phyloP scores from a whole-genome alignment of 352 stramenopile genomes.

The Phytophthora kernoviae region DNA sequence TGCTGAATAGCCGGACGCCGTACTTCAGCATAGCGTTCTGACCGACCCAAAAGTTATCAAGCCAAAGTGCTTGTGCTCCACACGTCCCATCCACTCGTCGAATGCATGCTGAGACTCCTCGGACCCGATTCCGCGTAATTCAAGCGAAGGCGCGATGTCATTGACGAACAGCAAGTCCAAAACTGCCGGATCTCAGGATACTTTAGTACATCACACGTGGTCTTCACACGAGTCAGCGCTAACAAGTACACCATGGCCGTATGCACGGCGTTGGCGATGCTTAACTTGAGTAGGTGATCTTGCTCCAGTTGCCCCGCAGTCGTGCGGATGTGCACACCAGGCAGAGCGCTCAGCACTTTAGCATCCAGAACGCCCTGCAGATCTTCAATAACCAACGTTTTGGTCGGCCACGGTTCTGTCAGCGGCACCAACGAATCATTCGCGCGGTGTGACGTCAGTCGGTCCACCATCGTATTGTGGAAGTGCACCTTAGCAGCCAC shows the following conservation, averaged over 20 bases:
- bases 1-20: constrained; percentile 46
- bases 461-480: constrained; percentile 88
- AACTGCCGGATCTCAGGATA: constrained; percentile 56
- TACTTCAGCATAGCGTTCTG: constrained; percentile 86
- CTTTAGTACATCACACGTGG: constrained; percentile 36
- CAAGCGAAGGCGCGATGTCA: constrained; percentile 75
- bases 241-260: constrained; percentile 89
- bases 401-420: constrained; percentile 64
- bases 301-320: constrained; percentile 51
- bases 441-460: constrained; percentile 61
- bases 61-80: constrained; percentile 88
- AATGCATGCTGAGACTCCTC: constrained; percentile 51
- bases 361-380: constrained; percentile 44
- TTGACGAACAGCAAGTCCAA: constrained; percentile 82
- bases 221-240: constrained; percentile 48
- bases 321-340: constrained; percentile 57
- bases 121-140: constrained; percentile 32
- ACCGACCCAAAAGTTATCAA: constrained; percentile 93
- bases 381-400: constrained; percentile 75
- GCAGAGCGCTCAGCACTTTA: constrained; percentile 27
- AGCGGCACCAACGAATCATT: constrained; percentile 56
- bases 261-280: constrained; percentile 91
- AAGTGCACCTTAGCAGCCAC: constrained; percentile 64
- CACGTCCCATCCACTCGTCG: constrained; percentile 85
- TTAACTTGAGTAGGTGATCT: constrained; percentile 92